Percentiles rank a stretch among this genome's conserved stretches.
Conservation (phyloP, 345 rosid species). For the Salix caprea region DNA sequence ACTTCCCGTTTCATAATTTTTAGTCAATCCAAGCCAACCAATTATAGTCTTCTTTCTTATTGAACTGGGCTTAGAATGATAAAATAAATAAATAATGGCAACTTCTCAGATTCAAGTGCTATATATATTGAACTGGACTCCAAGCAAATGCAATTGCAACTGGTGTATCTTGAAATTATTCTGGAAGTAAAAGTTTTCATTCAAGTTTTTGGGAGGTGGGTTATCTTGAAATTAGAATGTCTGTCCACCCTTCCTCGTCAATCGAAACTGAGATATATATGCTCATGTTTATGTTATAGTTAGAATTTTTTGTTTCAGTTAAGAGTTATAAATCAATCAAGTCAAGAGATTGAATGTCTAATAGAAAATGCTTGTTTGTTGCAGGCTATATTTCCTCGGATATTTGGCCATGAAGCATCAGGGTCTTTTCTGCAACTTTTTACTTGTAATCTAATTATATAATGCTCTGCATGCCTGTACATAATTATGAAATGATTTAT, state of each 20-base stretch:
- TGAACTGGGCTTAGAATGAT: background rate
- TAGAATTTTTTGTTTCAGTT: background rate
- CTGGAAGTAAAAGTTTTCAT: background rate
- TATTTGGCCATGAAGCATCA: constrained; percentile 95
- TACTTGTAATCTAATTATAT: background rate
- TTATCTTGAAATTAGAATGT: background rate
- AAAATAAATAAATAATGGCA: too few relatives aligned
- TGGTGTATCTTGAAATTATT: background rate
- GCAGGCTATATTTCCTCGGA: constrained; percentile 85
- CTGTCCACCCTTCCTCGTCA: background rate
- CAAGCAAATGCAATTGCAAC: background rate
- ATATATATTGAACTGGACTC: background rate
- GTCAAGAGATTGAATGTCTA: background rate
- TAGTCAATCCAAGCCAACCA: background rate
- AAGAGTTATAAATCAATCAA: background rate
- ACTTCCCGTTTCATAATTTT: background rate
- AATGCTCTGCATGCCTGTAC: background rate
- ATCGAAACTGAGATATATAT: background rate
- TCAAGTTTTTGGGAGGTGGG: background rate
- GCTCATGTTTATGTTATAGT: background rate
- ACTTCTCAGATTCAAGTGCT: too few relatives aligned
- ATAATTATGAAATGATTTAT: background rate
- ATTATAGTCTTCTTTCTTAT: background rate
- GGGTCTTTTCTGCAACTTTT: constrained; percentile 44
- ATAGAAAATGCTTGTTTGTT: constrained; percentile 12